Base-by-base conservation (phyloP, 352 stramenopile genomes). In the Discostella stelligera region DNA sequence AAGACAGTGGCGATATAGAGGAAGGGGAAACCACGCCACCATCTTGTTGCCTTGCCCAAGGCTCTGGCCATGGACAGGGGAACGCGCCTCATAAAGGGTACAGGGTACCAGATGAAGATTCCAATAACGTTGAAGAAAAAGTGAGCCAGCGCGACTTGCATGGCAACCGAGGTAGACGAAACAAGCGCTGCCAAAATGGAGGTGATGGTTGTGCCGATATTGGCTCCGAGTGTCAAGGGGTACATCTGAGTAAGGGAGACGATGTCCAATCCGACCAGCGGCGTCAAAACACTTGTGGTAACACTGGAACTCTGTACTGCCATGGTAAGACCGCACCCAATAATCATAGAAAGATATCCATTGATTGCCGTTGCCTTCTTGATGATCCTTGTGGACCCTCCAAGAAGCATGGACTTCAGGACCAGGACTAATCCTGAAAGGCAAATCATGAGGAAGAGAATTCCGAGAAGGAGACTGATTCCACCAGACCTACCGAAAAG, bases 101-200 rank as follows among this genome's bases (percentile, higher is more conserved):
- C 88, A 39, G 94, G 94, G 80, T 96, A 98, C 86, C 95, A 98
- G 32, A 97, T 89, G 48, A 97, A 61, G 58, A 96, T 88, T 55
- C 94, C 94, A 56, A 93, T 93, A 14, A 97, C 78, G 81, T 97
- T 98, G 88, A 98, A 97, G 74, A 94, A 95, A 52, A 97, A 93
- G 82, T 98, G 94, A 49, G 90, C 90, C 27, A 97, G 87, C 30
- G 94, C 95, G 39, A 97, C 92, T 66, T 95, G 93, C 44, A 97
- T 89, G 6, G 91, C 87, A 48, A 94, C 76, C 0, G 87, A 78
- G 49, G 91, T 95, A 62, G 86, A 90, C 27, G 92, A 95, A 50
- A 97, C 94, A 30, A 97, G 73, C 11, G 94, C 81, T 30, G 94
- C 93, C 20, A 97, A 71, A 49, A 98, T 64, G n/a, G 87, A 93